These are phyloP conservation scores for Ascodesmis nigricans DNA, from an alignment of 495 filamentous ascomycete genomes.

Conservation along the genomic window DNA sequence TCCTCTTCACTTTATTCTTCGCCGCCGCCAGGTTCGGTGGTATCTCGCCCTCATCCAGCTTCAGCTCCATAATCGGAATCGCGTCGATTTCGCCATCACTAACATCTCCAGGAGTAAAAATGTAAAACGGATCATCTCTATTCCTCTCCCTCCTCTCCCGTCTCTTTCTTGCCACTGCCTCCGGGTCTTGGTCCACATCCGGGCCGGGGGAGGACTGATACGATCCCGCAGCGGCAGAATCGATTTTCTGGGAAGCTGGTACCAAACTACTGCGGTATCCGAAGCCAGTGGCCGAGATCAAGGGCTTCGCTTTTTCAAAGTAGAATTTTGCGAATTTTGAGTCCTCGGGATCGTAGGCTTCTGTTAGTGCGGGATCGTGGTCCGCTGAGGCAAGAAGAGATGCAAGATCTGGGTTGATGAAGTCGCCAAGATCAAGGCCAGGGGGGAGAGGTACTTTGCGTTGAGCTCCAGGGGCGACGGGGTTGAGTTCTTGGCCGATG, in stretches of 20 bases:
- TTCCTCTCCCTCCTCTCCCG: slow-evolving; percentile 54
- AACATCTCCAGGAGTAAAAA: slow-evolving; percentile 35
- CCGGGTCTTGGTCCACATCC: slow-evolving; percentile 38
- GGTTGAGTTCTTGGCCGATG: slow-evolving; percentile 65
- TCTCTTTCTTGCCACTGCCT: slow-evolving; percentile 39
- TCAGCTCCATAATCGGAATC: slow-evolving; percentile 84
- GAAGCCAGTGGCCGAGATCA: too few species aligned
- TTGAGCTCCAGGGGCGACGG: slow-evolving; percentile 65
- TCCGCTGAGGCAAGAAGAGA: slow-evolving; percentile 39
- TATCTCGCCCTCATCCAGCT: slow-evolving; percentile 46
- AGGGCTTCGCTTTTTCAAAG: slow-evolving; percentile 29
- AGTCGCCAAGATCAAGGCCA: slow-evolving; percentile 47
- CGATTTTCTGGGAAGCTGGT: slow-evolving; percentile 26
- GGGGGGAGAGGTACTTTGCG: slow-evolving; percentile 63
- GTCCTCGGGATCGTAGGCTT: slow-evolving; percentile 27
- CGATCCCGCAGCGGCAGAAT: slow-evolving; percentile 32
- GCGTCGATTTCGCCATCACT: slow-evolving; percentile 69
- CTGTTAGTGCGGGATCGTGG: slow-evolving; percentile 25
- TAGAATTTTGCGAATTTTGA: slow-evolving; percentile 58
- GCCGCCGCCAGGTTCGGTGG: slow-evolving; percentile 11
- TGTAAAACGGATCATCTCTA: slow-evolving; percentile 90
- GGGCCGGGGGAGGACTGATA: slow-evolving; percentile 41
- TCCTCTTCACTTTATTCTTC: slow-evolving; percentile 3
- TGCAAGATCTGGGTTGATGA: slow-evolving; percentile 58
- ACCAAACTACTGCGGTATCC: slow-evolving; percentile 1